Evolutionary conservation across 169 alveolate genomes (phyloP).

Genomic region (Plasmodium malariae): DNA sequence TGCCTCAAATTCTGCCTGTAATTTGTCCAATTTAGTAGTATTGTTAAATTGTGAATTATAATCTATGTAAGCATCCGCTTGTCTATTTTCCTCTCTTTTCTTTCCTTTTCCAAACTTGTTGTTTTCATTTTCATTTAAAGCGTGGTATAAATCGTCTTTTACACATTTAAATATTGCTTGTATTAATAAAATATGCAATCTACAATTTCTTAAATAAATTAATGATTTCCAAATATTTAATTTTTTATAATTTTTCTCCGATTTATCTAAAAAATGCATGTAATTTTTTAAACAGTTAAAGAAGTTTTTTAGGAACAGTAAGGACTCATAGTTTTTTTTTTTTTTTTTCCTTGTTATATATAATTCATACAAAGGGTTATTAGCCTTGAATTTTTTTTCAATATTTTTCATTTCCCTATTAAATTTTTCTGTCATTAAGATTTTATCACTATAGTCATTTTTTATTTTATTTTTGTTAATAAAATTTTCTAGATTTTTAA

Average conservation of each 20-base stretch:
- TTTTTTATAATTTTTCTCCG: conserved; percentile 44
- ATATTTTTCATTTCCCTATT: conserved; percentile 44
- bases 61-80: neutral
- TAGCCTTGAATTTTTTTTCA: conserved; percentile 7
- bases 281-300: conserved; percentile 56
- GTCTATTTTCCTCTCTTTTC: neutral
- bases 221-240: conserved; percentile 46
- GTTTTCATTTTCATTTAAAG: neutral
- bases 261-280: conserved; percentile 42
- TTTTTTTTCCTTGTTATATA: conserved; percentile 62
- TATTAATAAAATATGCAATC: conserved; percentile 53
- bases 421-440: conserved; percentile 46
- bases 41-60: neutral
- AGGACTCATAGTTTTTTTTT: conserved; percentile 51
- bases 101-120: neutral
- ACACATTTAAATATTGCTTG: conserved; percentile 39
- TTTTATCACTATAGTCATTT: conserved; percentile 68
- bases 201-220: conserved; percentile 69
- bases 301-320: conserved; percentile 62
- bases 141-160: neutral
- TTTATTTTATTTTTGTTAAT: conserved; percentile 50
- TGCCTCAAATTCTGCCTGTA: neutral
- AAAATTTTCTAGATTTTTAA: conserved; percentile 57
- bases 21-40: too few relatives aligned
- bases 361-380: conserved; percentile 20